Evolutionary conservation across 2,329 filamentous ascomycete genomes (phyloP).

Genomic region (Apiospora kogelbergensis): DNA sequence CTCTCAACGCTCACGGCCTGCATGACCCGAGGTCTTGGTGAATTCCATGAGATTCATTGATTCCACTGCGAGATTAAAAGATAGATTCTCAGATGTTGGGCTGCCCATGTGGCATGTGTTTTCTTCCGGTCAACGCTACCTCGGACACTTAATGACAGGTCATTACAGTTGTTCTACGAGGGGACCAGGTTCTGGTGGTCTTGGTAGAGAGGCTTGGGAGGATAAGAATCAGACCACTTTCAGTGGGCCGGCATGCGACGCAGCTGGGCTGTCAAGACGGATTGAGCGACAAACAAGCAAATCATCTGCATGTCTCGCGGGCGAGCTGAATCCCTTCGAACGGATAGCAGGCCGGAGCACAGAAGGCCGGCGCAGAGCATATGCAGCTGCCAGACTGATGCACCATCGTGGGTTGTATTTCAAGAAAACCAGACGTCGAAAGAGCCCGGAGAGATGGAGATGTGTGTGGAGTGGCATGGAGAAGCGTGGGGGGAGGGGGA

Average conservation of each 20-base stretch:
- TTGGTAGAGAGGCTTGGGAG: not conserved
- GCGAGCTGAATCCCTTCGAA: not conserved
- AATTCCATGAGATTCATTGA: not conserved
- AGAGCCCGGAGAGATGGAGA: not conserved
- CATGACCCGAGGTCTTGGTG: not conserved
- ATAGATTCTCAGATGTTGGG: not conserved
- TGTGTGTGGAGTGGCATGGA: not conserved
- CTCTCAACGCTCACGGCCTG: not conserved
- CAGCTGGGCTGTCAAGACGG: not conserved
- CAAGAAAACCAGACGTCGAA: not conserved
- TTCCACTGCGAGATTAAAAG: not conserved
- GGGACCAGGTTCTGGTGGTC: not conserved
- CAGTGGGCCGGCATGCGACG: not conserved
- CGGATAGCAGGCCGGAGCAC: not conserved
- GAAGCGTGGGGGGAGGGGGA: not conserved
- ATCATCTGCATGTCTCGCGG: not conserved
- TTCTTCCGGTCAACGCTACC: not conserved
- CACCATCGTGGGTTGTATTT: not conserved
- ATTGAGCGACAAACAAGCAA: not conserved
- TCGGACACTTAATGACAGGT: not conserved
- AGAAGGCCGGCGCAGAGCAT: not conserved
- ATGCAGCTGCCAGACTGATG: not conserved
- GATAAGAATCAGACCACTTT: constrained; percentile 1
- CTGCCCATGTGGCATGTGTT: constrained; percentile 1
- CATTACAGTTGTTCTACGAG: not conserved